Evolutionary conservation across 2,329 filamentous ascomycete genomes (phyloP), one percentile per base, ranked within the genome.

Genomic region (Penicillium sp.): DNA sequence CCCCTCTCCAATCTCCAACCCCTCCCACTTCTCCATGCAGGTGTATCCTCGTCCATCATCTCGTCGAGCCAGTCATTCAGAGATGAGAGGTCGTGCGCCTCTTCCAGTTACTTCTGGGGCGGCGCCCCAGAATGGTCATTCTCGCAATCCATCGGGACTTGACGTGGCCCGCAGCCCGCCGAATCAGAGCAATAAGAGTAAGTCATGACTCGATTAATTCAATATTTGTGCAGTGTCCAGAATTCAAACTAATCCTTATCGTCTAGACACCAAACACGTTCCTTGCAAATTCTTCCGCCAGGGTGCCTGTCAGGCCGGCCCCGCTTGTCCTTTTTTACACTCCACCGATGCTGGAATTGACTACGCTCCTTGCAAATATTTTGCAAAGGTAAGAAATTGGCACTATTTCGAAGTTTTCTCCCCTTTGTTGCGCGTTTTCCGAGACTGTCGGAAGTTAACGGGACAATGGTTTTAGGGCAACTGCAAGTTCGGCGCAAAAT

Each of bases 251-350:
- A 58, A 65, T 40, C 16, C 8, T 38, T 42, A 56, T 37, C 37
- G 33, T 38, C 40, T 60, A 97, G 93, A 96, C 75, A 96, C 94
- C 17, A 89, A 92, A 59, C 94, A 97, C 79, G 94, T 99, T 42
- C 94, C 94, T 37, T 99, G 94, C 88, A 97, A 97, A 82, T 99
- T 99, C 88, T 99, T 94, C 77, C 88, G 91, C 51, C 91, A 96
- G 79, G 92, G 93, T 73, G 87, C 91, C 68, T 99, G 94, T 75
- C 93, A 97, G 82, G 94, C 94, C 55, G 94, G 94, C 66, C 90
- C 89, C 73, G 91, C 92, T 63, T 99, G 94, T 78, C 94, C 94
- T 38, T 99, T 97, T 77, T 90, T 91, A 67, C 94, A 99, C 78
- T 93, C 95, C 61, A 86, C 94, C 61, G 90, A 94, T 71, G 84